Conservation (phyloP, 2,329 filamentous ascomycete species). For the Phoma sp. region DNA sequence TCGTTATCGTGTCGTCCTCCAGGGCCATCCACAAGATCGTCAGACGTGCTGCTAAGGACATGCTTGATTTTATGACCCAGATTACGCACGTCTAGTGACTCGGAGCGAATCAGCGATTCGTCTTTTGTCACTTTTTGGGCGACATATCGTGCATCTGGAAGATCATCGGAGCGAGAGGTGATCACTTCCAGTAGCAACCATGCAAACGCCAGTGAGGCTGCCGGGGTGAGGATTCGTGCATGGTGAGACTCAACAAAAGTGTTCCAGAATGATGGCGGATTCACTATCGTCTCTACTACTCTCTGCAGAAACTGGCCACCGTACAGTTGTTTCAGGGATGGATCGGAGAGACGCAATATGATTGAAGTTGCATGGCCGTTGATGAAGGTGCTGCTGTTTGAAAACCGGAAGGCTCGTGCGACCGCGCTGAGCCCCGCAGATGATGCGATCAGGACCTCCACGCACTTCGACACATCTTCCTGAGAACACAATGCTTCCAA, state of each 20-base stretch:
- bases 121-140: slow-evolving; percentile 30
- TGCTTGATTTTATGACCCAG: slow-evolving; percentile 61
- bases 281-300: slow-evolving; percentile 55
- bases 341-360: slow-evolving; percentile 47
- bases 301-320: slow-evolving; percentile 58
- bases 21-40: slow-evolving; percentile 49
- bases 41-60: slow-evolving; percentile 57
- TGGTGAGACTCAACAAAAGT: slow-evolving; percentile 48
- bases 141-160: slow-evolving; percentile 33
- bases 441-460: slow-evolving; percentile 42
- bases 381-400: slow-evolving; percentile 53
- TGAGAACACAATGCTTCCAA: slow-evolving; percentile 57
- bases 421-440: slow-evolving; percentile 42
- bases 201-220: slow-evolving; percentile 42
- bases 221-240: slow-evolving; percentile 26
- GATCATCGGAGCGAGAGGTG: slow-evolving; percentile 41
- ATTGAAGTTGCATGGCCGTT: slow-evolving; percentile 46
- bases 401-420: slow-evolving; percentile 52
- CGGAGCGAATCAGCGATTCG: slow-evolving; percentile 30
- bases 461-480: slow-evolving; percentile 48
- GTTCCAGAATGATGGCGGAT: slow-evolving; percentile 63
- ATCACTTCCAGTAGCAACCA: slow-evolving; percentile 56
- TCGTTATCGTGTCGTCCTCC: slow-evolving; percentile 80
- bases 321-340: slow-evolving; percentile 56
- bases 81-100: slow-evolving; percentile 60